Conservation (phyloP, 2,329 filamentous ascomycete genomes). For the Botryotinia convoluta region DNA sequence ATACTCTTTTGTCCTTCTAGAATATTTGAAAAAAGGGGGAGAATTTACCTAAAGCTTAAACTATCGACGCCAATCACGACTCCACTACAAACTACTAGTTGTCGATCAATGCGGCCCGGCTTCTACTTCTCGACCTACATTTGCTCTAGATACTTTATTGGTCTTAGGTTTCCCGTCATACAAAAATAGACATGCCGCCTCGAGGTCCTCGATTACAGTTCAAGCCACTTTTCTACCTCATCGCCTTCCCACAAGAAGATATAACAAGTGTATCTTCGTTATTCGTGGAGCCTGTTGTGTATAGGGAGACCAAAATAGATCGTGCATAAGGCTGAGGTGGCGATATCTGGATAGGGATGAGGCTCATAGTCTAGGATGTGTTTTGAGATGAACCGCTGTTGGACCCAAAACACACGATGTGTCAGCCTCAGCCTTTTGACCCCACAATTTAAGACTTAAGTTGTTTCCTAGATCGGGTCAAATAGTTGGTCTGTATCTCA, state of each 20-base stretch:
- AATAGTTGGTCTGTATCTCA: background rate
- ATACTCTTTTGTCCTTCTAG: background rate
- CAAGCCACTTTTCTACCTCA: background rate
- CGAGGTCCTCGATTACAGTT: background rate
- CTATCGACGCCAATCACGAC: background rate
- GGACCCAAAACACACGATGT: background rate
- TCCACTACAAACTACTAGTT: background rate
- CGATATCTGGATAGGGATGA: background rate
- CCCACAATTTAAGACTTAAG: background rate
- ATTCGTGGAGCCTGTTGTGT: background rate
- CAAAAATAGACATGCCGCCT: background rate
- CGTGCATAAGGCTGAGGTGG: background rate
- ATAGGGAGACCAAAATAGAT: background rate
- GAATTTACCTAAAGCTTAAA: background rate
- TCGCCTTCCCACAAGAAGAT: background rate
- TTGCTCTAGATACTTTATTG: background rate
- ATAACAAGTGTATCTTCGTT: background rate
- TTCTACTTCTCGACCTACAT: background rate
- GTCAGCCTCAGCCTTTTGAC: constrained; percentile 1
- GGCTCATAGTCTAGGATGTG: constrained; percentile 1
- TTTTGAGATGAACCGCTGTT: background rate
- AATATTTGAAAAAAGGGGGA: background rate
- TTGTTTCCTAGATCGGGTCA: background rate
- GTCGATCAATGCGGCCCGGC: background rate
- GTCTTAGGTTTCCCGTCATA: background rate